Base-by-base conservation (phyloP, 2,329 filamentous ascomycete species). In the Botrytis sinoallii region DNA sequence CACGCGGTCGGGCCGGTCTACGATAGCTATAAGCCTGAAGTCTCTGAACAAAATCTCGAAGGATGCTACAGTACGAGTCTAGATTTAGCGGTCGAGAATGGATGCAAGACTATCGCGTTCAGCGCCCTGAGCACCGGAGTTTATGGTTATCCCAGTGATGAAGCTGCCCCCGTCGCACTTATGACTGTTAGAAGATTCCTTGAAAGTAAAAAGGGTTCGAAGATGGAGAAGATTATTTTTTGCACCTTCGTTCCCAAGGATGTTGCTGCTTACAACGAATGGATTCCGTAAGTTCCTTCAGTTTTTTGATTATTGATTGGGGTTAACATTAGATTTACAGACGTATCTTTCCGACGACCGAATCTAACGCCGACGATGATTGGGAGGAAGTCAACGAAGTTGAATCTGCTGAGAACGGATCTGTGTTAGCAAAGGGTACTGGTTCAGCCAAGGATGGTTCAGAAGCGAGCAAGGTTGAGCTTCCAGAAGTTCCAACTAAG, bases 1-100 rank as follows among this genome's bases (percentile, higher is more conserved):
- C 96, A 98, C 82, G 90, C 96, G 29, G 95, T 98, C 5, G 96
- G 96, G 0, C 96, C 96, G 0, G 83, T 97, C 44, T 98, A 95
- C 82, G 77, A 84, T 70, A 77, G 78, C 0, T 79, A 81, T 5
- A 80, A 85, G 29, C 78, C 84, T 32, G 82, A 82, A 38, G 73
- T 80, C 18, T 85, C 85, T 71, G 81, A 87, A 84, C 74, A 82
- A 80, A 77, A 92, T 61, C 83, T 92, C 38, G 80, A 81, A 25
- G 83, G 84, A 68, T 91, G 94, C 84, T 99, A 99, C 81, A 85
- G 84, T 12, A 88, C 84, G 60, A 92, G 90, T 77, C 82, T 98
- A 74, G 84, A 92, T 78, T 81, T 97, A n/a, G 94, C 94, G 0
- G 90, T 89, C 0, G 82, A 89, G 70, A 86, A 91, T 71, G 86